These are phyloP conservation scores for Hanseniaspora jakobsenii DNA, from an alignment of 805 yeast genomes.

Conservation along the genomic window DNA sequence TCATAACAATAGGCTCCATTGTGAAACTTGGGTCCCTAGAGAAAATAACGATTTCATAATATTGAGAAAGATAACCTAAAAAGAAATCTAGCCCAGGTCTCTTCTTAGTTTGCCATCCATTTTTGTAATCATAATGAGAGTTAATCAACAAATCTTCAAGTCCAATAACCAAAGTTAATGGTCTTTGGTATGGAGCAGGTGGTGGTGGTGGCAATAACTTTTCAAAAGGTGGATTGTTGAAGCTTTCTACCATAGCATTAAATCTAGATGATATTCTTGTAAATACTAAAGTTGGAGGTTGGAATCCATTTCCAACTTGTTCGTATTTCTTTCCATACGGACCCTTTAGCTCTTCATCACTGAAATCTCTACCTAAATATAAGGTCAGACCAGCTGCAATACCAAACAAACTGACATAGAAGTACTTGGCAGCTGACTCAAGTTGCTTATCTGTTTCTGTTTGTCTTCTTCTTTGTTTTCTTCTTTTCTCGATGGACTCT, in stretches of 20 bases:
- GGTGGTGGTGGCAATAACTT: conserved; percentile 86
- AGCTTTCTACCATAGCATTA: conserved; percentile 62
- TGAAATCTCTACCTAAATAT: conserved; percentile 79
- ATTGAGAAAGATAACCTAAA: conserved; percentile 84
- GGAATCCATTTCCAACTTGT: conserved; percentile 39
- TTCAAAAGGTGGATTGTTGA: conserved; percentile 87
- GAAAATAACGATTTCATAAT: conserved; percentile 89
- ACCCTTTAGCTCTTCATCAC: conserved; percentile 41
- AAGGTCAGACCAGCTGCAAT: conserved; percentile 42
- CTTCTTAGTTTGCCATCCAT: conserved; percentile 97
- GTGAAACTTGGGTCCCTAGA: conserved; percentile 75
- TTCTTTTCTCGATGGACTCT: conserved; percentile 18
- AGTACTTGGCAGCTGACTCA: conserved; percentile 66
- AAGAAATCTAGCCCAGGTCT: conserved; percentile 98
- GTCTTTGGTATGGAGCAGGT: conserved; percentile 83
- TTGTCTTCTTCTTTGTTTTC: conserved; percentile 43
- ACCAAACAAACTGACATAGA: conserved; percentile 46
- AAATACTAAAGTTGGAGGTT: conserved; percentile 51
- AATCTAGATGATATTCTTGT: conserved; percentile 61
- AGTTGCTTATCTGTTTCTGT: conserved; percentile 70
- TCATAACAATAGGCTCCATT: conserved; percentile 70
- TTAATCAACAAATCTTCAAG: conserved; percentile 86
- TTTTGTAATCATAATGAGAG: conserved; percentile 79
- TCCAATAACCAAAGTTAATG: conserved; percentile 76
- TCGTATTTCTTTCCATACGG: conserved; percentile 32